These are phyloP conservation scores for Pichia nakasei DNA, from an alignment of 805 yeast species.

Conservation along the genomic window DNA sequence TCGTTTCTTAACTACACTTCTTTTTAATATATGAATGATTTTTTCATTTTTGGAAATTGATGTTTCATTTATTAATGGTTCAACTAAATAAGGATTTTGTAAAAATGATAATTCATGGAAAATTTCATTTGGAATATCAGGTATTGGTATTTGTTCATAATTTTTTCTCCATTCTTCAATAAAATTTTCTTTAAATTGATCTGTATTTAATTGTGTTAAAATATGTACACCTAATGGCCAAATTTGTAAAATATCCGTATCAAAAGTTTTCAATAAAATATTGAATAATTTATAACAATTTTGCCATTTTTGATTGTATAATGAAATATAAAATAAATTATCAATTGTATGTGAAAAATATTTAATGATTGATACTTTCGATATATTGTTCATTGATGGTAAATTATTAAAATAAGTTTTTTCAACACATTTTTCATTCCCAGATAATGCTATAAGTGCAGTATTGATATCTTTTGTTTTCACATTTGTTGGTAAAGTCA, in stretches of 20 bases:
- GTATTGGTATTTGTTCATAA: background rate
- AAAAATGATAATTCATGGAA: conserved; percentile 3
- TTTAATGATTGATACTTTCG: conserved; percentile 6
- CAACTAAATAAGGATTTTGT: conserved; percentile 2
- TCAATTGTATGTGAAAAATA: conserved; percentile 23
- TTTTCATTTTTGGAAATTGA: background rate
- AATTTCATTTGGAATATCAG: background rate
- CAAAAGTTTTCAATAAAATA: conserved; percentile 38
- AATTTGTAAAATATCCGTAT: conserved; percentile 43
- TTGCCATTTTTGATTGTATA: conserved; percentile 45
- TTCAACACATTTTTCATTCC: background rate
- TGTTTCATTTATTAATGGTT: background rate
- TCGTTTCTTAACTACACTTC: background rate
- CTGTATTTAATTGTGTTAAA: conserved; percentile 24
- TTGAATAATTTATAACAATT: conserved; percentile 46
- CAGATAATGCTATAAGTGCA: background rate
- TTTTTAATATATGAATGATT: background rate
- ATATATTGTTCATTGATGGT: background rate
- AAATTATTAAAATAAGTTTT: background rate
- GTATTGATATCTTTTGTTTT: background rate
- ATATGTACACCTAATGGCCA: conserved; percentile 64
- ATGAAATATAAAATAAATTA: conserved; percentile 39
- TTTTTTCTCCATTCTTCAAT: background rate
- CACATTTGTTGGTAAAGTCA: background rate
- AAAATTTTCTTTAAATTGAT: conserved; percentile 14